Evolutionary conservation across 257 asterid genomes (phyloP).

Genomic region (Solanum habrochaites): DNA sequence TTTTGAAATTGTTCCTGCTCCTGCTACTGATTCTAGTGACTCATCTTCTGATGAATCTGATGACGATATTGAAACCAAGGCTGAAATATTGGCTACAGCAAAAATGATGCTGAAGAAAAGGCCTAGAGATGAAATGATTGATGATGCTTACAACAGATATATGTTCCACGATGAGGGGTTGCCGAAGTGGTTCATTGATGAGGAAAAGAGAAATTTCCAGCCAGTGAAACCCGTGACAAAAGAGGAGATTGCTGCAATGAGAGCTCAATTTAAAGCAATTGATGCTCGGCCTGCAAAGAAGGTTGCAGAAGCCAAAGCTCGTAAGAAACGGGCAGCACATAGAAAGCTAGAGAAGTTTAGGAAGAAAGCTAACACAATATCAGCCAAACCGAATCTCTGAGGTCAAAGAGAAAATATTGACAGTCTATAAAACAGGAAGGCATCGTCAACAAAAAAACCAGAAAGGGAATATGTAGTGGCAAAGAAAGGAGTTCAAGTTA

Average conservation of each 20-base stretch:
- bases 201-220: slow-evolving; percentile 53
- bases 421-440: slow-evolving; percentile 75
- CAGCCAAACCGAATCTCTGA: slow-evolving; percentile 70
- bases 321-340: slow-evolving; percentile 59
- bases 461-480: slow-evolving; percentile 84
- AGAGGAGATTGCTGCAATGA: slow-evolving; percentile 76
- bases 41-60: slow-evolving; percentile 64
- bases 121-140: slow-evolving; percentile 75
- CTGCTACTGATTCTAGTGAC: slow-evolving; percentile 65
- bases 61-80: slow-evolving; percentile 48
- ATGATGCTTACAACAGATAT: slow-evolving; percentile 81
- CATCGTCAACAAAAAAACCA: slow-evolving; percentile 31
- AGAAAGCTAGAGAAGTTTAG: slow-evolving; percentile 66
- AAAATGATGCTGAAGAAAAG: slow-evolving; percentile 75
- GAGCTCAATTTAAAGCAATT: slow-evolving; percentile 71
- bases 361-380: slow-evolving; percentile 80
- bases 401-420: slow-evolving; percentile 71
- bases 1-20: slow-evolving; percentile 81
- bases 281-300: slow-evolving; percentile 94
- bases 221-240: slow-evolving; percentile 77
- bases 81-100: slow-evolving; percentile 75
- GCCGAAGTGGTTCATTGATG: slow-evolving; percentile 87
- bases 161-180: slow-evolving; percentile 75
- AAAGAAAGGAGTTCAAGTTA: slow-evolving; percentile 89
- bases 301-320: slow-evolving; percentile 88